Percentiles rank a stretch among this genome's conserved stretches.
phyloP scores from a whole-genome alignment of 371 early-diverging fungal genomes.

The Rhizomucor pusillus region DNA sequence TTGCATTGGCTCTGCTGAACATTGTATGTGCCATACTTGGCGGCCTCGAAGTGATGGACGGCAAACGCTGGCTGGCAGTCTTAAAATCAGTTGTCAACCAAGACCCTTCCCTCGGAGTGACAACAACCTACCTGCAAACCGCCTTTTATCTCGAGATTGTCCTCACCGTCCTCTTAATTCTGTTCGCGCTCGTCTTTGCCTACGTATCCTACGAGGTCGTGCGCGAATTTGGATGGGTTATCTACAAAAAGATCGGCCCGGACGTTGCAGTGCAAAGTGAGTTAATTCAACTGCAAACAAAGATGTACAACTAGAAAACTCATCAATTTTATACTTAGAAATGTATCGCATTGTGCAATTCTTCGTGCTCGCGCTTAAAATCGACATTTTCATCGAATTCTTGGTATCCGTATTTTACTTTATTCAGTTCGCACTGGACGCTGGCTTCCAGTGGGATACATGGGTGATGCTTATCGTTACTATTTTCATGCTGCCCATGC shows the following conservation, averaged over 20 bases:
- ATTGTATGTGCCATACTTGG: slow-evolving; percentile 36
- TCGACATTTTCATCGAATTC: slow-evolving; percentile 36
- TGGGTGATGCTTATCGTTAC: slow-evolving; percentile 33
- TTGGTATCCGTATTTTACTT: slow-evolving; percentile 29
- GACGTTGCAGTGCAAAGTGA: slow-evolving; percentile 45
- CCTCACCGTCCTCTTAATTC: slow-evolving; percentile 23
- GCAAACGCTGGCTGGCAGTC: slow-evolving; percentile 27
- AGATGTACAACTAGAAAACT: not conserved
- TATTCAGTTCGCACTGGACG: slow-evolving; percentile 20
- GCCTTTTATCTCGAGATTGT: slow-evolving; percentile 41
- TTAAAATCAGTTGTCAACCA: slow-evolving; percentile 6
- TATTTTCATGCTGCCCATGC: slow-evolving; percentile 32
- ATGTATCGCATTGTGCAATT: slow-evolving; percentile 46
- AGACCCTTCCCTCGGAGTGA: slow-evolving; percentile 6
- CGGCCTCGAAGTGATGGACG: slow-evolving; percentile 38
- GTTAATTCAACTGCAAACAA: not conserved
- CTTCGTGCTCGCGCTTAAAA: slow-evolving; percentile 35
- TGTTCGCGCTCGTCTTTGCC: slow-evolving; percentile 33
- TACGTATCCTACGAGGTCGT: slow-evolving; percentile 36
- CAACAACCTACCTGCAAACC: slow-evolving; percentile 20
- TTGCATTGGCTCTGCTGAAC: slow-evolving; percentile 37
- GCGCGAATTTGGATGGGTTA: slow-evolving; percentile 46
- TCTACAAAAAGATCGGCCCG: slow-evolving; percentile 52
- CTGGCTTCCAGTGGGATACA: slow-evolving; percentile 20
- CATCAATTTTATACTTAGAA: slow-evolving; percentile 13